A percentile compares a stretch with the other conserved stretches of the same genome.
Conservation (phyloP, 371 early-diverging fungal species). For the Syncephalastrum sp. region DNA sequence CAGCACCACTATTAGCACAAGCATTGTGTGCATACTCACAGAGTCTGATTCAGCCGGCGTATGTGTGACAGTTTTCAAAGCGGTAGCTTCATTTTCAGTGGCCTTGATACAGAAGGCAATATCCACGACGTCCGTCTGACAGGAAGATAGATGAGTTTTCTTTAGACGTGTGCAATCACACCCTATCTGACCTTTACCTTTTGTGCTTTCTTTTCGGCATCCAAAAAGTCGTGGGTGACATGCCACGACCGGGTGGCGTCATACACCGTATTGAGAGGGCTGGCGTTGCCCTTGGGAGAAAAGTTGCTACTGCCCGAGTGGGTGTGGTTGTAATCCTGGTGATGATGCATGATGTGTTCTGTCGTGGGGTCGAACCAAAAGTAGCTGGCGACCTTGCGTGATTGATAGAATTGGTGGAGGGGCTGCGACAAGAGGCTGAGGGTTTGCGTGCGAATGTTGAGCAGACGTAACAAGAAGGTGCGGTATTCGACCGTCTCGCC, state of each 20-base stretch:
- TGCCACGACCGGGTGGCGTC: constrained; percentile 48
- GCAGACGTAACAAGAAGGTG: constrained; percentile 57
- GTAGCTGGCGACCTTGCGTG: constrained; percentile 64
- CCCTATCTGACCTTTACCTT: constrained; percentile 16
- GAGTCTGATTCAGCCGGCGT: constrained; percentile 15
- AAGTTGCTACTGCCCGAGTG: constrained; percentile 12
- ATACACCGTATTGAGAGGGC: constrained; percentile 46
- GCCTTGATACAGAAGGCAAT: constrained; percentile 45
- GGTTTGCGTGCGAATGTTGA: constrained; percentile 62
- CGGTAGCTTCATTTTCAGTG: constrained; percentile 33
- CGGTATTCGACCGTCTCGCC: constrained; percentile 81
- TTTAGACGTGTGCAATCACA: neutral
- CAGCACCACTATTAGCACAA: too few relatives aligned
- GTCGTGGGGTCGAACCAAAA: constrained; percentile 65
- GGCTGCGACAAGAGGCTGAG: constrained; percentile 60
- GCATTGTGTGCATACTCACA: too few relatives aligned
- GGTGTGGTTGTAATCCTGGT: constrained; percentile 18
- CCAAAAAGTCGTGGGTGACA: constrained; percentile 31
- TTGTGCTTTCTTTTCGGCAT: constrained; percentile 33
- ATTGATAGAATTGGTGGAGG: constrained; percentile 64
- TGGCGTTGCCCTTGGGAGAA: constrained; percentile 29
- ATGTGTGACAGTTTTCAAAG: constrained; percentile 37
- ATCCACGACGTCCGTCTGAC: constrained; percentile 33
- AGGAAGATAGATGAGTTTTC: neutral
- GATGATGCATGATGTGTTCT: constrained; percentile 52